phyloP scores from a whole-genome alignment of 805 yeast genomes.

The Monosporozyma aquatica region DNA sequence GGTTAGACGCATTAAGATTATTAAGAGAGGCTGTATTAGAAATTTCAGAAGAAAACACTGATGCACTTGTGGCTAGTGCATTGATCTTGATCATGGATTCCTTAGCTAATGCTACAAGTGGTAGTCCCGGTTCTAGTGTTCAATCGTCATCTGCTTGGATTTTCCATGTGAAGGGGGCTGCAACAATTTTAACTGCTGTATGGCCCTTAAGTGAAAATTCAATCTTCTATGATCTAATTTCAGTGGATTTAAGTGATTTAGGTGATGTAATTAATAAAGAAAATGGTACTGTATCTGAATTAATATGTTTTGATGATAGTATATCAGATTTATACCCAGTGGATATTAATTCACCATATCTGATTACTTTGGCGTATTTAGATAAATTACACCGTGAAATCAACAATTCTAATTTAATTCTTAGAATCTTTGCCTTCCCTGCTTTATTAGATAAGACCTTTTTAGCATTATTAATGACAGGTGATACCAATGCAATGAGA shows the following conservation, averaged over 20 bases:
- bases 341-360: constrained; percentile 71
- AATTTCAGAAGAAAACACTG: constrained; percentile 77
- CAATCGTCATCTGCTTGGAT: constrained; percentile 95
- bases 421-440: constrained; percentile 86
- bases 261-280: constrained; percentile 49
- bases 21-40: constrained; percentile 79
- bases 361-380: constrained; percentile 77
- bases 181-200: constrained; percentile 90
- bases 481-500: constrained; percentile 82
- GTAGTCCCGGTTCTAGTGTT: constrained; percentile 16
- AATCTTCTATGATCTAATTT: constrained; percentile 56
- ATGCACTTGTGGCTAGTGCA: constrained; percentile 89
- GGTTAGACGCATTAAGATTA: constrained; percentile 77
- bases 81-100: constrained; percentile 87
- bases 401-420: constrained; percentile 73
- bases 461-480: constrained; percentile 66
- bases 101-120: constrained; percentile 73
- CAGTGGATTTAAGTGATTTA: constrained; percentile 84
- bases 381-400: constrained; percentile 77
- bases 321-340: constrained; percentile 83
- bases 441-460: constrained; percentile 80
- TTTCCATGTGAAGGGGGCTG: constrained; percentile 94
- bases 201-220: constrained; percentile 77
- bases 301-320: constrained; percentile 78
- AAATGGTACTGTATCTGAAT: constrained; percentile 39